Evolutionary conservation across 2,329 filamentous ascomycete species (phyloP).

Genomic region (Paecilomyces formosus): DNA sequence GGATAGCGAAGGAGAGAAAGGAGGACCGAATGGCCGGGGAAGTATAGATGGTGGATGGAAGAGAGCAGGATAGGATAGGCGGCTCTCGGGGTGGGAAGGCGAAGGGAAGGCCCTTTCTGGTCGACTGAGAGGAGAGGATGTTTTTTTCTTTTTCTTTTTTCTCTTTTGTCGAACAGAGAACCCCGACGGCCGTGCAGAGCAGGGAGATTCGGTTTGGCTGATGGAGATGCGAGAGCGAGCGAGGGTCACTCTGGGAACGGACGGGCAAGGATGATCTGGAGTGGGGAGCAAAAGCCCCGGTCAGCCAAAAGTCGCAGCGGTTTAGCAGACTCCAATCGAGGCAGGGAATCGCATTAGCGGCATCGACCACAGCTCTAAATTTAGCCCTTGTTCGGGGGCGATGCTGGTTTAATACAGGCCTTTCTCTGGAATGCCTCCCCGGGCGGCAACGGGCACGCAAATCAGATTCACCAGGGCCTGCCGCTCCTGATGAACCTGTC

Average conservation of each 20-base stretch:
- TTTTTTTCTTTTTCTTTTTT: background rate
- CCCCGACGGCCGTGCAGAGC: background rate
- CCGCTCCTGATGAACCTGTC: background rate
- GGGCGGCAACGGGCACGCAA: slow-evolving; percentile 26
- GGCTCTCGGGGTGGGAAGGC: background rate
- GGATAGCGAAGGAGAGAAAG: slow-evolving; percentile 3
- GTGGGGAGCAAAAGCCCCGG: slow-evolving; percentile 2
- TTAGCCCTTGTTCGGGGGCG: slow-evolving; percentile 23
- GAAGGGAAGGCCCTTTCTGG: background rate
- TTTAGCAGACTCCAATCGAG: background rate
- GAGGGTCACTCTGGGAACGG: slow-evolving; percentile 5
- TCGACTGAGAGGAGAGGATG: background rate
- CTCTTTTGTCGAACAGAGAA: background rate
- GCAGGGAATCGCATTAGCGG: slow-evolving; percentile 4
- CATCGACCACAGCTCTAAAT: slow-evolving; percentile 26
- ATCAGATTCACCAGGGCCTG: slow-evolving; percentile 6
- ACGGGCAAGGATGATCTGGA: slow-evolving; percentile 3
- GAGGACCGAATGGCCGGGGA: slow-evolving; percentile 3
- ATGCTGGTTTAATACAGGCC: background rate
- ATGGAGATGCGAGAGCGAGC: background rate
- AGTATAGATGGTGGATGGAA: slow-evolving; percentile 5
- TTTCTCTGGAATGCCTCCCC: slow-evolving; percentile 13
- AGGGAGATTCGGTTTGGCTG: background rate
- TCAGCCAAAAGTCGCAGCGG: slow-evolving; percentile 3
- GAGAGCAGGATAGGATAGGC: slow-evolving; percentile 1